Evolutionary conservation across 306 rosid species (phyloP).

Genomic region (Benincasa hispida): DNA sequence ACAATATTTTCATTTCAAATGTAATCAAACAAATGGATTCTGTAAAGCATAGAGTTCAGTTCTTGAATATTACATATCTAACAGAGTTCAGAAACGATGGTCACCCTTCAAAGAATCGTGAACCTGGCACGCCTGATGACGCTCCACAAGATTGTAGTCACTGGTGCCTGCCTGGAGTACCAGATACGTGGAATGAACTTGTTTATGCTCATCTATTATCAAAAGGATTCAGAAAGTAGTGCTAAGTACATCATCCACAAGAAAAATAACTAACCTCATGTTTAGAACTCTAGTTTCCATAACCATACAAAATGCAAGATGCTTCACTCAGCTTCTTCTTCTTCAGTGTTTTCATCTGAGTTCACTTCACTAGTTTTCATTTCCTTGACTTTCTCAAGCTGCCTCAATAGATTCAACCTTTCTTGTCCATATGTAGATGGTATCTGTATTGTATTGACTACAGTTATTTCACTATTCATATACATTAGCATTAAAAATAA

Average conservation of each 20-base stretch:
- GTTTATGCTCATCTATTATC: slow-evolving; percentile 57
- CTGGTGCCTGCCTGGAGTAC: slow-evolving; percentile 97
- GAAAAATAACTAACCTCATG: slow-evolving; percentile 1
- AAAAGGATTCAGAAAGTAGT: slow-evolving; percentile 26
- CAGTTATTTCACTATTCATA: neutral
- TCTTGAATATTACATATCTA: slow-evolving; percentile 74
- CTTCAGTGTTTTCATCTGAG: slow-evolving; percentile 40
- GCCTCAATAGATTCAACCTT: slow-evolving; percentile 89
- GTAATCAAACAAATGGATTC: slow-evolving; percentile 48
- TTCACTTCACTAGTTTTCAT: slow-evolving; percentile 38
- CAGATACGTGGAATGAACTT: slow-evolving; percentile 91
- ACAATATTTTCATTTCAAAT: slow-evolving; percentile 43
- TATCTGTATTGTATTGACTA: slow-evolving; percentile 39
- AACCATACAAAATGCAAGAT: neutral
- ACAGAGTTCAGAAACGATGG: slow-evolving; percentile 75
- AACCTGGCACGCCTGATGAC: slow-evolving; percentile 51
- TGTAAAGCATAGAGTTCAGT: slow-evolving; percentile 40
- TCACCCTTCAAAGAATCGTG: slow-evolving; percentile 85
- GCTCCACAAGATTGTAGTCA: slow-evolving; percentile 99
- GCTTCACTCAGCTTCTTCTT: slow-evolving; percentile 31
- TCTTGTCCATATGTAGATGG: slow-evolving; percentile 92
- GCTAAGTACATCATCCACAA: slow-evolving; percentile 4
- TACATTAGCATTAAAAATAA: slow-evolving; percentile 4
- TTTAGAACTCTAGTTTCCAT: slow-evolving; percentile 14
- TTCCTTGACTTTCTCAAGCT: slow-evolving; percentile 86